Percentiles rank a stretch among this genome's conserved stretches.
Evolutionary conservation across 2,329 filamentous ascomycete genomes (phyloP).

Genomic region (Immersiporthe knoxdaviesiana): DNA sequence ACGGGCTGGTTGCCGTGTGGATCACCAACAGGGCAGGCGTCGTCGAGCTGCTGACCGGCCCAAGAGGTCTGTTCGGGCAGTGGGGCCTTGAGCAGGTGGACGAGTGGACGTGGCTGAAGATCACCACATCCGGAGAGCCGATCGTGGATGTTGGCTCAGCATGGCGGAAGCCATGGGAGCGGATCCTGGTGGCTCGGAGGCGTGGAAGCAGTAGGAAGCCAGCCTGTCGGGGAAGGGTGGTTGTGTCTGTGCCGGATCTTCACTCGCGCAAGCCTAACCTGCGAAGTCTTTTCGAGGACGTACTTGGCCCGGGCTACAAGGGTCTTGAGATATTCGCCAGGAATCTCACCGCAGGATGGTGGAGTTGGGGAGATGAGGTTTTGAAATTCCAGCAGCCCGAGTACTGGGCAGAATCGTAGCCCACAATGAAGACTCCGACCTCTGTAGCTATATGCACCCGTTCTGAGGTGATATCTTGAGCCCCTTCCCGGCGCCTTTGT

Average conservation of each 20-base stretch:
- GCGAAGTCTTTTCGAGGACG: conserved; percentile 59
- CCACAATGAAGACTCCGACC: conserved; percentile 30
- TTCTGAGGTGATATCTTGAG: background rate
- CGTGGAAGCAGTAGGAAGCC: conserved; percentile 33
- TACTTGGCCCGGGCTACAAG: conserved; percentile 54
- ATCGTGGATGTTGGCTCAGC: conserved; percentile 61
- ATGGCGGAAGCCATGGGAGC: conserved; percentile 79
- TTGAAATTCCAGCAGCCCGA: conserved; percentile 67
- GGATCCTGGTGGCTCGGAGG: conserved; percentile 64
- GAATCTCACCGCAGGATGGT: conserved; percentile 75
- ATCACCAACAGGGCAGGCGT: conserved; percentile 72
- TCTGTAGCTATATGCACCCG: conserved; percentile 8
- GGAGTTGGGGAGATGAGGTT: conserved; percentile 76
- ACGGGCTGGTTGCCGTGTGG: conserved; percentile 72
- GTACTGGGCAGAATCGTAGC: conserved; percentile 48
- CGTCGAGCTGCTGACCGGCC: conserved; percentile 56
- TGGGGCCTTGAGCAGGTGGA: conserved; percentile 69
- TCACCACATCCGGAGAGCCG: conserved; percentile 66
- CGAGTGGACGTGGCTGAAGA: conserved; percentile 82
- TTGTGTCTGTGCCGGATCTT: conserved; percentile 72
- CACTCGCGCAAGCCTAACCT: conserved; percentile 81
- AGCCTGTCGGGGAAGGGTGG: conserved; percentile 54
- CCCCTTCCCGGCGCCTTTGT: background rate
- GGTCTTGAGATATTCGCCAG: conserved; percentile 80
- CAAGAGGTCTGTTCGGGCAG: conserved; percentile 57